Evolutionary conservation across 2,329 filamentous ascomycete genomes (phyloP), one percentile per base, ranked within the genome.

Genomic region (Cercospora sesami): DNA sequence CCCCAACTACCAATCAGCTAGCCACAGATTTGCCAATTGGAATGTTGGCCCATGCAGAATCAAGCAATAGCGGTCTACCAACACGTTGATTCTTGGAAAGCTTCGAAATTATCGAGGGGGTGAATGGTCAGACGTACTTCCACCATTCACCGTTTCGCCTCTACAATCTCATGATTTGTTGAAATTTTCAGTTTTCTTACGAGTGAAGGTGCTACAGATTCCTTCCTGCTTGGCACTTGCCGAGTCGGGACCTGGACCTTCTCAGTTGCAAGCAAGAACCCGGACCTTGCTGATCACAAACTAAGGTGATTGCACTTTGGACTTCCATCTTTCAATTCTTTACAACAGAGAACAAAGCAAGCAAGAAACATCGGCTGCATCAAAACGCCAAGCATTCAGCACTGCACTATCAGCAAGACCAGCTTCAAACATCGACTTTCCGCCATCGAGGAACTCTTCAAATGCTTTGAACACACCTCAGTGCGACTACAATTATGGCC

Each of bases 61-160:
- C 36, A 57, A 64, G 62, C 62, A 64, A 64, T 48, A 59, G 51
- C 62, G 62, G 51, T 55, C 61, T 36, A 63, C 60, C 33, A 59
- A 59, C 55, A 59, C n/a, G 28, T 36, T 33, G 28, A 33, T 59
- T 59, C 55, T 59, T 59, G 55, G 23, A 30, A 55, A 55, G 48
- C 48, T 55, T 55, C 48, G 21, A 28, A 8, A 55, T 8, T 55
- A 55, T 55, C 3, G 48, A 42, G 36, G 36, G 48, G 48, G 23
- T 28, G 48, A 55, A 30, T 28, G 14, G 48, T 48, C 12, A 28
- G 48, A 55, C 18, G 16, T 6, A 12, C 14, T 59, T n/a, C 55
- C 30, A 23, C 18, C 30, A 36, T 33, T 36, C 55, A 12, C 55
- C 55, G 12, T 21, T 59, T 28, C 12, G n/a, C 30, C 55, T 31